Evolutionary conservation across 495 filamentous ascomycete genomes (phyloP), one percentile per base, ranked within the genome.

Genomic region (Neurospora tetraspora): DNA sequence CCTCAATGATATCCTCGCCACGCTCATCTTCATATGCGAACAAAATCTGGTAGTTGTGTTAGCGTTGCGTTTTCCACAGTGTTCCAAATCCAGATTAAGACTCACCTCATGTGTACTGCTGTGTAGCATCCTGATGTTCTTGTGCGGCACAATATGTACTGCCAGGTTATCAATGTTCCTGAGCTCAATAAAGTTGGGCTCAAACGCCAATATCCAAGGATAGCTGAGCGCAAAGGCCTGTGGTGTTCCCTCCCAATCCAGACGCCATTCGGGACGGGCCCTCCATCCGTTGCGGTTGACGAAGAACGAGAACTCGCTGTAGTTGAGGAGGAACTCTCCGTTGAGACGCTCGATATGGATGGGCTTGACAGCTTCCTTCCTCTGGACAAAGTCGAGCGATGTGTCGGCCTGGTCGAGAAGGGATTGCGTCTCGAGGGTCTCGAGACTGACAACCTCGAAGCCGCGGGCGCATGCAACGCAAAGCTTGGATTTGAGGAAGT

Each of bases 251-350:
- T 99, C 96, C 96, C 96, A 99, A 38, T 92, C 91, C 76, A 99
- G 97, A 73, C 89, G 91, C 96, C 96, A 99, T 78, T 99, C 96
- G 20, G 94, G 92, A 74, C 94, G 87, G 40, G 95, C 94, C 70
- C 96, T 89, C 96, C 96, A 99, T 36, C 96, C 96, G 80, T 99
- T 97, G 70, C 96, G 89, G 82, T 99, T 98, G 77, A 99, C 96
- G 77, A 97, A 99, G 87, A 99, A 98, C 23, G 93, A 96, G 80
- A 97, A 98, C 77, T 99, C 96, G 27, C 92, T 93, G 82, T 99
- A 99, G 81, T 97, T 98, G 71, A 99, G 88, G 53, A 99, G 86
- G 87, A 99, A 99, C 80, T 98, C 96, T 74, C 94, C 93, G 75
- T 95, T 93, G 77, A 98, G 89, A 23, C 96, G 91, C 80, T 98